phyloP scores from a whole-genome alignment of 495 filamentous ascomycete genomes.

The Astrothelium subdiscretum region DNA sequence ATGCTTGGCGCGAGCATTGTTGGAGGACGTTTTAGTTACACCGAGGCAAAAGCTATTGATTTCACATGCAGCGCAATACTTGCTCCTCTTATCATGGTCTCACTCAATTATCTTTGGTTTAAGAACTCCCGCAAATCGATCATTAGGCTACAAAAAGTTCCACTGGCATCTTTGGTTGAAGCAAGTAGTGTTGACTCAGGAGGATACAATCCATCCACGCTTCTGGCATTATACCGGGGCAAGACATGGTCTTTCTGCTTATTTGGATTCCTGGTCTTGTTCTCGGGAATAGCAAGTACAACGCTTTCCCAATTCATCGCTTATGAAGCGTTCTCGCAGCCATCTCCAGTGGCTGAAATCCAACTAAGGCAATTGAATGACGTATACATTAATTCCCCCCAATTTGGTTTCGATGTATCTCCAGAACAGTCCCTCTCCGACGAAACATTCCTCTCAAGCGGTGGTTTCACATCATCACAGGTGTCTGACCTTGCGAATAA shows the following conservation, averaged over 20 bases:
- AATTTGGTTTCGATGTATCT: background rate
- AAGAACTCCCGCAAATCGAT: background rate
- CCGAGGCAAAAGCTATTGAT: background rate
- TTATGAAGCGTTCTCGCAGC: background rate
- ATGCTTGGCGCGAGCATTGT: background rate
- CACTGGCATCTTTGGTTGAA: background rate
- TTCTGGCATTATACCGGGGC: background rate
- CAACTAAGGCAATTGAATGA: background rate
- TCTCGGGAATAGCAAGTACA: background rate
- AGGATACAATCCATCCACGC: background rate
- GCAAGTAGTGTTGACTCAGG: background rate
- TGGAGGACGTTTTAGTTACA: background rate
- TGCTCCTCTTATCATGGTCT: background rate
- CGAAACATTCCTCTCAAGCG: no score
- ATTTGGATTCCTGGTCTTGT: background rate
- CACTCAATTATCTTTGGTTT: background rate
- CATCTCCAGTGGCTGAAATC: no score
- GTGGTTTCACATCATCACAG: background rate
- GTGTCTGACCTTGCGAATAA: background rate
- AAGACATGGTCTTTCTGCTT: background rate
- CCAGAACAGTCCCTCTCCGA: background rate
- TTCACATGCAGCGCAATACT: background rate
- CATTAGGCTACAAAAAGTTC: background rate
- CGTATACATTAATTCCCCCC: background rate
- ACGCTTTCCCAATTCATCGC: background rate